A percentile compares a stretch with the other conserved stretches of the same genome.
Conservation (phyloP, 345 rosid genomes). For the Populus simonii region DNA sequence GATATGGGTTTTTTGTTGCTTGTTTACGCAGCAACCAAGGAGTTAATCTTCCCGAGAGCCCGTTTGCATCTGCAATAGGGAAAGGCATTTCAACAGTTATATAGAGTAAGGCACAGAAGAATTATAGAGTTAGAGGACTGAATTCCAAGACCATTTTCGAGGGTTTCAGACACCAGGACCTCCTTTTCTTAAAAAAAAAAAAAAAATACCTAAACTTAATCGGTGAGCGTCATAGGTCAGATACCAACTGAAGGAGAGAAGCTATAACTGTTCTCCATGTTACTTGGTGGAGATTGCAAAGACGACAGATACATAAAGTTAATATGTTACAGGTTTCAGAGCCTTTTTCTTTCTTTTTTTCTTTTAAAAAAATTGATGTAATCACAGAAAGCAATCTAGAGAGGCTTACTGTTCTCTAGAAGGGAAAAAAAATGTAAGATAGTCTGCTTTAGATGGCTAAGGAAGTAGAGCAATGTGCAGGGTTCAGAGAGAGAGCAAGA, state of each 20-base stretch:
- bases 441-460: slow-evolving; percentile 26
- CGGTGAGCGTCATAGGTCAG: slow-evolving; percentile 25
- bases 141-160: slow-evolving; percentile 8
- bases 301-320: slow-evolving; percentile 32
- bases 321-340: slow-evolving; percentile 30
- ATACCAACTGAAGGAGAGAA: slow-evolving; percentile 22
- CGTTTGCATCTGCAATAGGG: slow-evolving; percentile 61
- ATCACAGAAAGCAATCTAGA: slow-evolving; percentile 25
- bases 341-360: slow-evolving; percentile 1
- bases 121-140: slow-evolving; percentile 32
- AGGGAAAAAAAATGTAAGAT: slow-evolving; percentile 26
- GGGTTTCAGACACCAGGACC: slow-evolving; percentile 14
- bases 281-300: slow-evolving; percentile 31
- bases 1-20: not conserved
- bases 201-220: slow-evolving; percentile 8
- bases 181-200: slow-evolving; percentile 2
- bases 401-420: slow-evolving; percentile 25
- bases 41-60: slow-evolving; percentile 82
- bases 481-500: slow-evolving; percentile 11
- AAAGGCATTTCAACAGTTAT: slow-evolving; percentile 65
- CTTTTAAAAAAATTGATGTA: slow-evolving; percentile 14
- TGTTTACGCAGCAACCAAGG: slow-evolving; percentile 48
- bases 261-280: slow-evolving; percentile 20
- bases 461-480: slow-evolving; percentile 14
- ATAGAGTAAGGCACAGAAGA: slow-evolving; percentile 41